phyloP scores from a whole-genome alignment of 2,329 filamentous ascomycete species.

The Diaporthe ampelina region DNA sequence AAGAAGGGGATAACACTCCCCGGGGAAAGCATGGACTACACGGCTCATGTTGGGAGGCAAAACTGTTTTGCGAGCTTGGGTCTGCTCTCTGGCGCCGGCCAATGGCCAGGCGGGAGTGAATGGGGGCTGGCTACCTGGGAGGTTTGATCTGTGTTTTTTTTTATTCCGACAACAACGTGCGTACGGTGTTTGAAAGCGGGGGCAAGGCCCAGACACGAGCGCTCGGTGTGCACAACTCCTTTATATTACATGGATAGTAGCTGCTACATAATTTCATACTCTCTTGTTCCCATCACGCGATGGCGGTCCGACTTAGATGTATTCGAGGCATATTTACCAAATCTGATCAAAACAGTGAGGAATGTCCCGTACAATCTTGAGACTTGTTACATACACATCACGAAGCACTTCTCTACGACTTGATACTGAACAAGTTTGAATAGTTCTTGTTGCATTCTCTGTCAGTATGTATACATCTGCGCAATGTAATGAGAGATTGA shows the following conservation, averaged over 20 bases:
- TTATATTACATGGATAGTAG: conserved; percentile 10
- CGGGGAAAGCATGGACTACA: conserved; percentile 21
- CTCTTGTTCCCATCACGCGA: neutral
- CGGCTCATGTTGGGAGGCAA: conserved; percentile 27
- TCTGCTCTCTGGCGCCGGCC: conserved; percentile 10
- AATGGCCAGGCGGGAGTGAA: neutral
- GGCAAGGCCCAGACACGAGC: conserved; percentile 12
- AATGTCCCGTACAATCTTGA: neutral
- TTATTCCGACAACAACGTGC: conserved; percentile 20
- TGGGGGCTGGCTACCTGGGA: neutral
- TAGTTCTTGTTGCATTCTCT: conserved; percentile 6
- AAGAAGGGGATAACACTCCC: conserved; percentile 1
- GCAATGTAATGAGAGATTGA: neutral
- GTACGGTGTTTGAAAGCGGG: conserved; percentile 24
- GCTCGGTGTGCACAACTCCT: conserved; percentile 3
- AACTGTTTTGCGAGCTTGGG: conserved; percentile 24
- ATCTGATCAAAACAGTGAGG: neutral
- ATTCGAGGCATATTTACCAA: neutral
- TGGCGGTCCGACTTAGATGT: neutral
- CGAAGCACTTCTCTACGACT: neutral
- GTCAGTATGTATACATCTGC: neutral
- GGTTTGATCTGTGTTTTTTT: neutral
- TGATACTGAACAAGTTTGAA: neutral
- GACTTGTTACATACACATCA: neutral
- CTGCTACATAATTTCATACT: conserved; percentile 28